These are phyloP conservation scores for Saccharomycopsis lassenensis DNA, from an alignment of 805 yeast species.

Conservation along the genomic window DNA sequence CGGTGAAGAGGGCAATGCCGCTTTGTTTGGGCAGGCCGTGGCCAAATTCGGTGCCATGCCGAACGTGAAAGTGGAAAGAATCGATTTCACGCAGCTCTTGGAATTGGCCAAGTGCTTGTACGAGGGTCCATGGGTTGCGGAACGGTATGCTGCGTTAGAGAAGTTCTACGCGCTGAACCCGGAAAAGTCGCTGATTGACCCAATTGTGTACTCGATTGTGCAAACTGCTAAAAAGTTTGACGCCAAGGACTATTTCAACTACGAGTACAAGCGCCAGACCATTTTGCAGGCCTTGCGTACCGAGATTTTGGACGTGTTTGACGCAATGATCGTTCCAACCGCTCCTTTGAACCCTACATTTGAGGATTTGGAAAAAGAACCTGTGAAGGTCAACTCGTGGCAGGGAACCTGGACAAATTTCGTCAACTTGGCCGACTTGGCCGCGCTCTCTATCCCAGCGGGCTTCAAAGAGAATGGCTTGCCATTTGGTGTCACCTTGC, in stretches of 20 bases:
- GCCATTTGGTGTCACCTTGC: constrained; percentile 82
- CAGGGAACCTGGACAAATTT: constrained; percentile 99
- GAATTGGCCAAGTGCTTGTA: constrained; percentile 80
- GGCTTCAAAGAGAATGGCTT: constrained; percentile 83
- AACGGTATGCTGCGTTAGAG: constrained; percentile 75
- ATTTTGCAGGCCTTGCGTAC: constrained; percentile 52
- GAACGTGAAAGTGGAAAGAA: constrained; percentile 36
- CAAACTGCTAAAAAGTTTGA: constrained; percentile 64
- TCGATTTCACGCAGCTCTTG: constrained; percentile 67
- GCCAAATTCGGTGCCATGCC: constrained; percentile 39
- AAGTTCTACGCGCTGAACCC: constrained; percentile 64
- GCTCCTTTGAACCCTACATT: constrained; percentile 88
- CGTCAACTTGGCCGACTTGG: constrained; percentile 86
- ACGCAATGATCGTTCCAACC: constrained; percentile 82
- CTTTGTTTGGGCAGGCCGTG: constrained; percentile 53
- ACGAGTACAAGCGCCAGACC: constrained; percentile 77
- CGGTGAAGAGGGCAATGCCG: constrained; percentile 66
- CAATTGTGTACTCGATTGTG: constrained; percentile 70
- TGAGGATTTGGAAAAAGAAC: constrained; percentile 61
- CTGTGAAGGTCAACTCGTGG: constrained; percentile 69
- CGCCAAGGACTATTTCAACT: constrained; percentile 78
- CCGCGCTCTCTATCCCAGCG: constrained; percentile 85
- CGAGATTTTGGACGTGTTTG: constrained; percentile 44
- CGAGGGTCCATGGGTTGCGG: constrained; percentile 99
- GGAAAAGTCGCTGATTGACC: constrained; percentile 63